phyloP scores from a whole-genome alignment of 371 early-diverging fungal genomes.

The Nematocida major region DNA sequence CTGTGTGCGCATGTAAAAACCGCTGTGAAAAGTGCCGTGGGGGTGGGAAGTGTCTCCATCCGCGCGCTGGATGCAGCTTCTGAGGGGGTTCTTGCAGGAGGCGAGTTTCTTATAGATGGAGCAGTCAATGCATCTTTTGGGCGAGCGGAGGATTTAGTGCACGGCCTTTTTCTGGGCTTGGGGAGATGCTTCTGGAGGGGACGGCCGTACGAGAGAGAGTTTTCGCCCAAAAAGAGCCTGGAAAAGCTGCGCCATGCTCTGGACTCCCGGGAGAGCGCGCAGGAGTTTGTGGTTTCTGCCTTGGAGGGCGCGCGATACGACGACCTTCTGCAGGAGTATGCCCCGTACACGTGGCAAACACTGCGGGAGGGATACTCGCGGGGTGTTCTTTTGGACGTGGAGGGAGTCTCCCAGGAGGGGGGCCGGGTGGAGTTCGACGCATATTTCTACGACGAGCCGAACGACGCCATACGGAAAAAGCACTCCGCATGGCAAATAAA shows the following conservation, averaged over 20 bases:
- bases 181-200: not conserved
- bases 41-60: not conserved
- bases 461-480: not conserved
- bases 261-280: not conserved
- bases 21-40: not conserved
- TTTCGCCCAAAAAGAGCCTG: not conserved
- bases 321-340: slow-evolving; percentile 11
- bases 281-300: not conserved
- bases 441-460: slow-evolving; percentile 23
- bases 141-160: not conserved
- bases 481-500: slow-evolving; percentile 15
- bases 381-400: slow-evolving; percentile 19
- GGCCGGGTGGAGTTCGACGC: not conserved
- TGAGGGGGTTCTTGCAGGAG: no score
- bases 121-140: not conserved
- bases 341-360: slow-evolving; percentile 23
- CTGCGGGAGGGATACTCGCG: not conserved
- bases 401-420: not conserved
- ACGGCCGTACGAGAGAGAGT: not conserved
- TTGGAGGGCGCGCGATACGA: slow-evolving; percentile 13
- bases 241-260: not conserved
- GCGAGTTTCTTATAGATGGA: not conserved
- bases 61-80: not conserved
- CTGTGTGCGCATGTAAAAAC: not conserved
- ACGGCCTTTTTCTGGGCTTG: not conserved